phyloP scores from a whole-genome alignment of 176 grass and related monocot species.

The Oryza glaberrima region DNA sequence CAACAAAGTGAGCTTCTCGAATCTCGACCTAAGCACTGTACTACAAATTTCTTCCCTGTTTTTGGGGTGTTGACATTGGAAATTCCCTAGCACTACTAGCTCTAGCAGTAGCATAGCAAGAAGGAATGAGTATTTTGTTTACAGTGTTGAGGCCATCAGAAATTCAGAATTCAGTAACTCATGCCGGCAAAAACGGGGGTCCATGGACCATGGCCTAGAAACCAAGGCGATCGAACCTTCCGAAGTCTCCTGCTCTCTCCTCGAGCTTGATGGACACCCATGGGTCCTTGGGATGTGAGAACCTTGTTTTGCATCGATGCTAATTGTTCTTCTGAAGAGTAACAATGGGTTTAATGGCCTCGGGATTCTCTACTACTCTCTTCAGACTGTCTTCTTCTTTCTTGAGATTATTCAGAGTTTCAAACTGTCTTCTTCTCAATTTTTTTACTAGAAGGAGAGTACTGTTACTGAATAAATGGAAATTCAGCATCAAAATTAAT shows the following conservation, averaged over 20 bases:
- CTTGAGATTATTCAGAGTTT: not conserved
- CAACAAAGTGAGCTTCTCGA: conserved; percentile 5
- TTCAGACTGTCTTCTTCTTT: not conserved
- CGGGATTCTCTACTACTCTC: conserved; percentile 36
- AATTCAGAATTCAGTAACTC: conserved; percentile 30
- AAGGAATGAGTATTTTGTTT: not conserved
- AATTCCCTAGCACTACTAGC: not conserved
- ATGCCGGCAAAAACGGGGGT: conserved; percentile 55
- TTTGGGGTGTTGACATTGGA: conserved; percentile 29
- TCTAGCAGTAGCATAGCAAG: not conserved
- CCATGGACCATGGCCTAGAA: conserved; percentile 19
- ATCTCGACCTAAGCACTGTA: no score
- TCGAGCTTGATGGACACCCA: conserved; percentile 40
- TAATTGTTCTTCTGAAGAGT: conserved; percentile 24
- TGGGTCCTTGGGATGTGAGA: conserved; percentile 37
- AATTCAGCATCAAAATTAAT: not conserved
- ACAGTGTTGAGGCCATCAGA: not conserved
- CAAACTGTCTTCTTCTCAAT: not conserved
- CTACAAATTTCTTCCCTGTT: not conserved
- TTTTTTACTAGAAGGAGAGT: not conserved
- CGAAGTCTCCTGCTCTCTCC: conserved; percentile 51
- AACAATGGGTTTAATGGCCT: conserved; percentile 17
- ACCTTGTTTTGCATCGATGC: not conserved
- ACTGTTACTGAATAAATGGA: not conserved
- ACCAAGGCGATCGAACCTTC: conserved; percentile 21